phyloP scores from a whole-genome alignment of 495 filamentous ascomycete species.

The Hyaloscypha hepaticicola region DNA sequence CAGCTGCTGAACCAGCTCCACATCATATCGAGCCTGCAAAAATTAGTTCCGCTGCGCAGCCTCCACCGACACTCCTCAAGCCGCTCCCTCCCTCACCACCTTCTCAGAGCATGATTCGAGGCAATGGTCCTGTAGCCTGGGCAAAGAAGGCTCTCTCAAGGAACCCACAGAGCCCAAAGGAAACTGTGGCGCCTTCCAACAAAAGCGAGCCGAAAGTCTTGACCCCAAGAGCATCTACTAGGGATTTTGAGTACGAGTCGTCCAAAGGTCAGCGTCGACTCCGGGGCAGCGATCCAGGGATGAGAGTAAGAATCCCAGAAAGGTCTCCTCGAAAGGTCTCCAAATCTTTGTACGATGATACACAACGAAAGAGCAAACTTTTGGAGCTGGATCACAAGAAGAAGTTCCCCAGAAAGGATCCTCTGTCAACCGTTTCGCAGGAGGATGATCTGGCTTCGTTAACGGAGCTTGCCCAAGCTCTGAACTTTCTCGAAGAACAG shows the following conservation, averaged over 20 bases:
- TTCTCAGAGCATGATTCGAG: not conserved
- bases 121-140: not conserved
- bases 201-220: not conserved
- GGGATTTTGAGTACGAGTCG: not conserved
- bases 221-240: not conserved
- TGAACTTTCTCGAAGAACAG: conserved; percentile 5
- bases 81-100: not conserved
- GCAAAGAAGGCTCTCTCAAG: not conserved
- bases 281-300: conserved; percentile 15
- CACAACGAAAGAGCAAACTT: conserved; percentile 11
- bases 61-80: not conserved
- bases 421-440: conserved; percentile 23
- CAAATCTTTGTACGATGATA: conserved; percentile 17
- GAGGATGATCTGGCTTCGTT: conserved; percentile 30
- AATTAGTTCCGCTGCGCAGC: not conserved
- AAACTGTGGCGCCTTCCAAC: not conserved
- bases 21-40: not conserved
- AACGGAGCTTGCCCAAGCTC: conserved; percentile 21
- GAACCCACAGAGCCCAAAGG: not conserved
- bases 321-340: conserved; percentile 6
- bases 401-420: conserved; percentile 16
- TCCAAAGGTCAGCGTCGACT: conserved; percentile 9
- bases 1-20: not conserved
- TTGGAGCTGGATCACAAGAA: not conserved
- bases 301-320: not conserved